phyloP scores from a whole-genome alignment of 2,329 filamentous ascomycete genomes.

The Cadophora sp. region DNA sequence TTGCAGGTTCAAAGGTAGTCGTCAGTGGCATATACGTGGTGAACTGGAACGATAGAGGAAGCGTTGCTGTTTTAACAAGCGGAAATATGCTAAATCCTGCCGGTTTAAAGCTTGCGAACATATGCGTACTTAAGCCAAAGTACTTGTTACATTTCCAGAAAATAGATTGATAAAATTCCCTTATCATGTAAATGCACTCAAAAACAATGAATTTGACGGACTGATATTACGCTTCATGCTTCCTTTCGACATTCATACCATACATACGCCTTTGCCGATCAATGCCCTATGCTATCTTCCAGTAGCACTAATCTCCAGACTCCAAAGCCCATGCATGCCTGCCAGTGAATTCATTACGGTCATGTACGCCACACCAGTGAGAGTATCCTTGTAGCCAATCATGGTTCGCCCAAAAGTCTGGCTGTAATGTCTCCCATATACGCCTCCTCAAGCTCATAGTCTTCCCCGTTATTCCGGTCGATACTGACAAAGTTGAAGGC shows the following conservation, averaged over 20 bases:
- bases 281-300: background rate
- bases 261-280: constrained; percentile 3
- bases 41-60: no score
- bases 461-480: constrained; percentile 17
- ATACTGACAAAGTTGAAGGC: constrained; percentile 77
- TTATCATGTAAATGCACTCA: background rate
- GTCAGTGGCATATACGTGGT: no score
- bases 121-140: no score
- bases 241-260: background rate
- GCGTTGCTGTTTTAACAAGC: no score
- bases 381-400: constrained; percentile 9
- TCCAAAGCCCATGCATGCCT: constrained; percentile 6
- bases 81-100: no score
- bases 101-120: no score
- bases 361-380: background rate
- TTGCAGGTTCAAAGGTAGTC: no score
- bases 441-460: constrained; percentile 76
- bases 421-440: constrained; percentile 92
- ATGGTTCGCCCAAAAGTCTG: constrained; percentile 78
- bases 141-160: no score
- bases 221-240: constrained; percentile 2
- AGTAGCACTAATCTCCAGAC: constrained; percentile 13
- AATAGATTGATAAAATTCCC: no score
- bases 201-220: background rate
- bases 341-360: constrained; percentile 11